These are phyloP conservation scores for Paramecium caudatum DNA, from an alignment of 73 alveolate genomes.

Conservation along the genomic window DNA sequence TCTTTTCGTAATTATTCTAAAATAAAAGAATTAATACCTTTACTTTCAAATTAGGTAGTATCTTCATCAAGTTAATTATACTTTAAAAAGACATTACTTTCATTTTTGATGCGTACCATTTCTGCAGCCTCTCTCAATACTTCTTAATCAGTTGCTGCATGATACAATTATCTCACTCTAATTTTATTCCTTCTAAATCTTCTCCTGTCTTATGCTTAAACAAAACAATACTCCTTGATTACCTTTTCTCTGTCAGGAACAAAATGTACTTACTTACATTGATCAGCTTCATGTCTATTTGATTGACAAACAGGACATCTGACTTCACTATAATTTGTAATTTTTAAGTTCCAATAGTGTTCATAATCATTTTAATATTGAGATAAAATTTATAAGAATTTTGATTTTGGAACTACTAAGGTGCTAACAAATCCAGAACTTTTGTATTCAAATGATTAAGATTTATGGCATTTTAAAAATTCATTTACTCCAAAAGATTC, in stretches of 20 bases:
- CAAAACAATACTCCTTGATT: neutral
- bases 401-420: constrained; percentile 16
- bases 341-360: neutral
- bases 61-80: constrained; percentile 16
- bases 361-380: constrained; percentile 12
- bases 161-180: neutral
- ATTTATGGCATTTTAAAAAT: neutral
- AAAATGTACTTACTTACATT: constrained; percentile 29
- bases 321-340: neutral
- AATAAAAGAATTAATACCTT: neutral
- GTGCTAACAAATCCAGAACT: constrained; percentile 49
- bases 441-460: neutral
- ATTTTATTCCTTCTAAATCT: constrained; percentile 16
- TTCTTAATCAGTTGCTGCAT: constrained; percentile 48
- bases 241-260: constrained; percentile 20
- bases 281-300: constrained; percentile 10
- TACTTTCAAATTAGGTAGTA: neutral
- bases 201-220: constrained; percentile 12
- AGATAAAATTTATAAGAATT: neutral
- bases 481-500: constrained; percentile 41
- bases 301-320: constrained; percentile 49
- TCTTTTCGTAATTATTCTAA: neutral
- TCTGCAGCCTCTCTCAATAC: constrained; percentile 1
- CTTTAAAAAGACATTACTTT: neutral
- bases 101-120: constrained; percentile 7